Base-by-base conservation (phyloP, 495 filamentous ascomycete species). In the Penicillium canariense region DNA sequence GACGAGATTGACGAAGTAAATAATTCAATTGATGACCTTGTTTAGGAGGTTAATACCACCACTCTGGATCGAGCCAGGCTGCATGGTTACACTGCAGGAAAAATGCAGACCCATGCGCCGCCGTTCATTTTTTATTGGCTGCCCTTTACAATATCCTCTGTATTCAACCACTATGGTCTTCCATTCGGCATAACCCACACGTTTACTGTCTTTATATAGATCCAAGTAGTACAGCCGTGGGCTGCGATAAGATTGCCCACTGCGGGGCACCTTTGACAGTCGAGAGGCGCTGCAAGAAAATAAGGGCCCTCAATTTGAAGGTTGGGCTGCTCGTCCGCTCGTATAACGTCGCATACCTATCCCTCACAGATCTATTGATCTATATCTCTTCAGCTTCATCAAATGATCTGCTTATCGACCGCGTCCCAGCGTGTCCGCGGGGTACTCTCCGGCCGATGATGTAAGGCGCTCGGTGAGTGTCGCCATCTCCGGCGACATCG, bases 401-500 rank as follows among this genome's bases (percentile, higher is more conserved):
- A n/a, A n/a, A n/a, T n/a, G n/a, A n/a, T n/a, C n/a, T 39, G 15
- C 35, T 8, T 14, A 39, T 39, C 8, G 35, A 5, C 35, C 8
- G 5, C 5, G 15, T 10, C 35, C 8, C 5, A 11, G 35, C 8
- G 10, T 5, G 15, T 18, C 22, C 31, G n/a, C 49, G 35, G n/a
- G 26, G 49, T 42, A 11, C 36, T 31, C 43, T 15, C 25, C 15
- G 18, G n/a, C 17, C 23, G 48, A 70, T 71, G 68, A 73, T 71
- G 68, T 72, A 67, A 72, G 53, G 48, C 47, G 23, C 15, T 58
- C 55, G 45, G 61, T 34, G 53, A 58, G 39, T 70, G 55, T 68
- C 68, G 66, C 69, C 55, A 70, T 72, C 55, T 52, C 55, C 60
- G 50, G 51, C 23, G 58, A 52, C 18, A 28, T 53, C 47, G 54